A percentile compares a stretch with the other conserved stretches of the same genome.
phyloP scores from a whole-genome alignment of 352 stramenopile species.

The Phytophthora brassicae region DNA sequence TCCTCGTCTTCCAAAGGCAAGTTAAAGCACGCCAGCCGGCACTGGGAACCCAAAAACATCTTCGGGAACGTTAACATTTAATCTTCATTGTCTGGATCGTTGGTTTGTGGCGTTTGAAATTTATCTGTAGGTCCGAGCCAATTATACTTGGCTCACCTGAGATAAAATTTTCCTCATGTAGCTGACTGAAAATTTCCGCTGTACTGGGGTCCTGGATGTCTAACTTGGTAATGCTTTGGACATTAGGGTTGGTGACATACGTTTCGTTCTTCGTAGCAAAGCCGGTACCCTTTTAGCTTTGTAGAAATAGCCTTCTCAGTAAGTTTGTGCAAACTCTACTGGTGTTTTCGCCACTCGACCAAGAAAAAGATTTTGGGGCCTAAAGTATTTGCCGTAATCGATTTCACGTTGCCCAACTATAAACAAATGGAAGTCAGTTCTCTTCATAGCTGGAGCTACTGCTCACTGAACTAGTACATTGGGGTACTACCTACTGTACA shows the following conservation, averaged over 20 bases:
- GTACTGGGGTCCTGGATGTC: background rate
- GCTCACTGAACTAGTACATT: constrained; percentile 21
- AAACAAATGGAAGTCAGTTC: constrained; percentile 9
- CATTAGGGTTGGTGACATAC: background rate
- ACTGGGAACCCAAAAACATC: background rate
- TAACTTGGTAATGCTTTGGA: constrained; percentile 1
- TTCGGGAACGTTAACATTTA: background rate
- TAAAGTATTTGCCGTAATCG: constrained; percentile 19
- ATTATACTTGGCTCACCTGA: too few relatives aligned
- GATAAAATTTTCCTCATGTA: background rate
- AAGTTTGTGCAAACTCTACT: too few relatives aligned
- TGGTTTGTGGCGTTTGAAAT: too few relatives aligned
- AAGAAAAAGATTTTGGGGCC: constrained; percentile 11
- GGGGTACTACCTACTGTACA: constrained; percentile 11
- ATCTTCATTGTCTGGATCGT: too few relatives aligned
- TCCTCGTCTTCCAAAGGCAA: background rate
- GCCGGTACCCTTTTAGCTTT: background rate
- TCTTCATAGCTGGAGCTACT: constrained; percentile 15
- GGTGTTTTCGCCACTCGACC: constrained; percentile 5
- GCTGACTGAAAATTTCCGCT: background rate
- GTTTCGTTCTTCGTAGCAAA: background rate
- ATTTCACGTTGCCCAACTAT: constrained; percentile 8
- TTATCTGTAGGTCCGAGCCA: too few relatives aligned
- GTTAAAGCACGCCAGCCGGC: background rate
- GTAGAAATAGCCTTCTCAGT: too few relatives aligned